These are phyloP conservation scores for Aspergillus sp. DNA, from an alignment of 2,329 filamentous ascomycete species.

Conservation along the genomic window DNA sequence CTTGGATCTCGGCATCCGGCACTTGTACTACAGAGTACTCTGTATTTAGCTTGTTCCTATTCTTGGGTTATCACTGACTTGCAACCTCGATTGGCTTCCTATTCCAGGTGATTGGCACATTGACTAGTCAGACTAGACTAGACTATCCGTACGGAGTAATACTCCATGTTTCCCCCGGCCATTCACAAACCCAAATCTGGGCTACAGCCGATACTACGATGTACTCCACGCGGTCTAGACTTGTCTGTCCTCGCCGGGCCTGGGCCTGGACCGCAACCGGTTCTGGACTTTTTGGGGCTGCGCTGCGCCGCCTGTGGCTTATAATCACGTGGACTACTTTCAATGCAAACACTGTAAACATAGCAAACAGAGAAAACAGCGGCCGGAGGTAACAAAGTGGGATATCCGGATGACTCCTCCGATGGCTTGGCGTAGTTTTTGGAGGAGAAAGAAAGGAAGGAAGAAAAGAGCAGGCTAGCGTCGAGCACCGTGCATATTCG, in stretches of 20 bases:
- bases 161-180: too few relatives aligned
- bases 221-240: background rate
- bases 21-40: too few relatives aligned
- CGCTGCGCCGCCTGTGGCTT: slow-evolving; percentile 1
- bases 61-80: too few relatives aligned
- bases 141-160: background rate
- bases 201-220: too few relatives aligned
- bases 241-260: slow-evolving; percentile 9
- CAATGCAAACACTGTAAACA: slow-evolving; percentile 12
- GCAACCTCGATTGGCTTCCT: too few relatives aligned
- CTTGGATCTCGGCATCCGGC: too few relatives aligned
- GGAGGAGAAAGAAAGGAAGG: slow-evolving; percentile 4
- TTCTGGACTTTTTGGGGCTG: slow-evolving; percentile 22
- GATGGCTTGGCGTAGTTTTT: slow-evolving; percentile 27
- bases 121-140: background rate
- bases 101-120: background rate
- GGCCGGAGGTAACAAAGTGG: slow-evolving; percentile 6
- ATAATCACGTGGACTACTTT: slow-evolving; percentile 8
- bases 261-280: slow-evolving; percentile 15
- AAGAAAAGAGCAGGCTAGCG: too few relatives aligned
- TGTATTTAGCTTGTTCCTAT: too few relatives aligned
- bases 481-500: too few relatives aligned
- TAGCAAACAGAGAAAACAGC: slow-evolving; percentile 14
- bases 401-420: slow-evolving; percentile 12
- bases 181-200: too few relatives aligned